Conservation (phyloP, 768 basidiomycete species). For the Lyophyllum shimeji region DNA sequence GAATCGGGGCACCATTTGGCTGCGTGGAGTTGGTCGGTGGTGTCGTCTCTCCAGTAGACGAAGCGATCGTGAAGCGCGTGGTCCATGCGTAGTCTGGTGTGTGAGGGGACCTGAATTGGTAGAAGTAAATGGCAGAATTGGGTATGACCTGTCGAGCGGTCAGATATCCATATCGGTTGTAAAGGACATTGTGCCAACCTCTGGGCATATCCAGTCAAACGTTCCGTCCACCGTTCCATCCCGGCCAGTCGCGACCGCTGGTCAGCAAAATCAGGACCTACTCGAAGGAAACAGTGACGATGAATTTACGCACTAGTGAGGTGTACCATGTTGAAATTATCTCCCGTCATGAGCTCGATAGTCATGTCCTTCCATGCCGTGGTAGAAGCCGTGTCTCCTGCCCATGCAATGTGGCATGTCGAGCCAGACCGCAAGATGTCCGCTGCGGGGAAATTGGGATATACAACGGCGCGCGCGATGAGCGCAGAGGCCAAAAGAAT, state of each 20-base stretch:
- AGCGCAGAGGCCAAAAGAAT: slow-evolving; percentile 26
- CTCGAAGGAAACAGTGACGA: neutral
- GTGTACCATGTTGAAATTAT: slow-evolving; percentile 67
- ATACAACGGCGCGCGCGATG: slow-evolving; percentile 51
- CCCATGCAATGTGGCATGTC: slow-evolving; percentile 62
- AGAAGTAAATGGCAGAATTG: slow-evolving; percentile 74
- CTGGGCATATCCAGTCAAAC: slow-evolving; percentile 61
- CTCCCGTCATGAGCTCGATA: slow-evolving; percentile 79
- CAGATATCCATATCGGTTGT: neutral
- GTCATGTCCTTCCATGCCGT: slow-evolving; percentile 69
- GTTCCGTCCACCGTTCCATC: slow-evolving; percentile 59
- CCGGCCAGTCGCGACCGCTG: slow-evolving; percentile 58
- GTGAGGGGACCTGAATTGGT: slow-evolving; percentile 61
- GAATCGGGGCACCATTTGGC: slow-evolving; percentile 49
- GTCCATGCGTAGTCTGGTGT: slow-evolving; percentile 59
- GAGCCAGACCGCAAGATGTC: slow-evolving; percentile 54
- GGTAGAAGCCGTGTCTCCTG: slow-evolving; percentile 46
- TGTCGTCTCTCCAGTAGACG: slow-evolving; percentile 40
- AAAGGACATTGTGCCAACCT: slow-evolving; percentile 28
- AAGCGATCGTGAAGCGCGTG: slow-evolving; percentile 72
- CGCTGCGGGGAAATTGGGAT: slow-evolving; percentile 61
- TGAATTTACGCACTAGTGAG: slow-evolving; percentile 54
- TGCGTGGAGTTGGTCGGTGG: slow-evolving; percentile 53
- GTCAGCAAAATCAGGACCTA: slow-evolving; percentile 1
- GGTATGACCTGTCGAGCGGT: slow-evolving; percentile 48